phyloP scores from a whole-genome alignment of 2,329 filamentous ascomycete genomes.

The Penicillium polonicum region DNA sequence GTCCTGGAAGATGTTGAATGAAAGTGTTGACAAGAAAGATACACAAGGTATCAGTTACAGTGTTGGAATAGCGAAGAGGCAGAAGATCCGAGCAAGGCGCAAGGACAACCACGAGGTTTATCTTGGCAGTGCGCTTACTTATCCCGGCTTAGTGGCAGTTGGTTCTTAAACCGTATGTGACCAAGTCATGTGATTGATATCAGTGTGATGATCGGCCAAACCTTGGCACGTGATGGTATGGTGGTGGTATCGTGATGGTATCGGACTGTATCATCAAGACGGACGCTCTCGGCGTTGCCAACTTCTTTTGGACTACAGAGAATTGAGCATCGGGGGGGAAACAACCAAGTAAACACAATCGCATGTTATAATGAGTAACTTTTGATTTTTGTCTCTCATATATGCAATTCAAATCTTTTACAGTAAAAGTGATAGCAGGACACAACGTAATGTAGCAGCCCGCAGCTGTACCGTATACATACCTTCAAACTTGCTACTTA shows the following conservation, averaged over 20 bases:
- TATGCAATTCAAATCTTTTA: not conserved
- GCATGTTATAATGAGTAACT: not conserved
- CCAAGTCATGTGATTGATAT: not conserved
- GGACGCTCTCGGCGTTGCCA: conserved; percentile 7
- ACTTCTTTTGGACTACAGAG: conserved; percentile 7
- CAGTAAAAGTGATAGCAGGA: not conserved
- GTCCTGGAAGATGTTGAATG: conserved; percentile 21
- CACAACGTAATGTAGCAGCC: conserved; percentile 7
- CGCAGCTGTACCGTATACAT: conserved; percentile 20
- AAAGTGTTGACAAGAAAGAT: conserved; percentile 21
- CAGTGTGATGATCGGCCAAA: not conserved
- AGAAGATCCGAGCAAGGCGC: conserved; percentile 24
- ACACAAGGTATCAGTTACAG: conserved; percentile 27
- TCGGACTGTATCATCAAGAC: conserved; percentile 1
- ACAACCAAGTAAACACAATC: conserved; percentile 1
- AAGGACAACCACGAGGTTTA: conserved; percentile 30
- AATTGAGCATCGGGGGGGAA: not conserved
- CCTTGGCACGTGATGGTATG: conserved; percentile 2
- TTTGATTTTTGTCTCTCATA: not conserved
- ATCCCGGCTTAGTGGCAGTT: conserved; percentile 18
- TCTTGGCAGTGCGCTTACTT: conserved; percentile 22
- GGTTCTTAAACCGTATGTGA: conserved; percentile 2
- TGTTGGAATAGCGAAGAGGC: conserved; percentile 22
- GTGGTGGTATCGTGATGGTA: conserved; percentile 1
- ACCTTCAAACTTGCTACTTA: conserved; percentile 21